Percentiles rank a stretch among this genome's conserved stretches.
Evolutionary conservation across 352 stramenopile species (phyloP).

Genomic region (Phytopythium mirpurense): DNA sequence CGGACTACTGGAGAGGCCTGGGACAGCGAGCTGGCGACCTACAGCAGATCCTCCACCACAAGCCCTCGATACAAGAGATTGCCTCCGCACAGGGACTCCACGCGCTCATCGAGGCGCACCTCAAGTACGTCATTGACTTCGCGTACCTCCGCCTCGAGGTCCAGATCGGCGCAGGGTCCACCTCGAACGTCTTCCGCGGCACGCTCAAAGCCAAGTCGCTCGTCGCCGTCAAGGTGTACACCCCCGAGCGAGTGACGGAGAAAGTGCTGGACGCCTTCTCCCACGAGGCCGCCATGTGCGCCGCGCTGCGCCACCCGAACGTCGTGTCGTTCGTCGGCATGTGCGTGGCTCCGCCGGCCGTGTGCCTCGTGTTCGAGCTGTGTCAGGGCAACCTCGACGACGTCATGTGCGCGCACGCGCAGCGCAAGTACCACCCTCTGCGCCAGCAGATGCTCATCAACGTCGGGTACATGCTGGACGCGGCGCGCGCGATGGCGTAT

Average conservation of each 20-base stretch:
- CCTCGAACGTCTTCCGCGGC: constrained; percentile 58
- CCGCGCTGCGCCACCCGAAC: constrained; percentile 68
- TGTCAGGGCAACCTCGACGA: constrained; percentile 44
- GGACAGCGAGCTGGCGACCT: constrained; percentile 46
- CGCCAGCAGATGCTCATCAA: constrained; percentile 36
- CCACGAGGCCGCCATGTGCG: constrained; percentile 71
- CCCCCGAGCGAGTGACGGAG: constrained; percentile 44
- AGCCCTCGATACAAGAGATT: constrained; percentile 36
- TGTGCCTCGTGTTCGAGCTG: constrained; percentile 63
- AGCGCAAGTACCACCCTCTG: too few species aligned
- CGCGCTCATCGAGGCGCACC: constrained; percentile 63
- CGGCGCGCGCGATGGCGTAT: constrained; percentile 45
- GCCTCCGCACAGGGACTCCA: constrained; percentile 61
- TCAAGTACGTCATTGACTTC: constrained; percentile 65
- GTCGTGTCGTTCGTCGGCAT: constrained; percentile 83
- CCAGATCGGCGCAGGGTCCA: constrained; percentile 50
- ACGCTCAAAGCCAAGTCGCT: constrained; percentile 39
- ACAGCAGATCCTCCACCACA: constrained; percentile 15
- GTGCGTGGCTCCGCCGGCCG: constrained; percentile 71
- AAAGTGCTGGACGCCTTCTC: constrained; percentile 76
- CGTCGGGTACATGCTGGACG: constrained; percentile 65
- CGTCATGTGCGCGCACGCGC: constrained; percentile 20
- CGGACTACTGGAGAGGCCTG: constrained; percentile 64
- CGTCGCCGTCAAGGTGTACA: constrained; percentile 81
- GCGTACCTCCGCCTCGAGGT: constrained; percentile 38